Evolutionary conservation across 2,329 filamentous ascomycete genomes (phyloP).

Genomic region (Blastomyces gilchristii): DNA sequence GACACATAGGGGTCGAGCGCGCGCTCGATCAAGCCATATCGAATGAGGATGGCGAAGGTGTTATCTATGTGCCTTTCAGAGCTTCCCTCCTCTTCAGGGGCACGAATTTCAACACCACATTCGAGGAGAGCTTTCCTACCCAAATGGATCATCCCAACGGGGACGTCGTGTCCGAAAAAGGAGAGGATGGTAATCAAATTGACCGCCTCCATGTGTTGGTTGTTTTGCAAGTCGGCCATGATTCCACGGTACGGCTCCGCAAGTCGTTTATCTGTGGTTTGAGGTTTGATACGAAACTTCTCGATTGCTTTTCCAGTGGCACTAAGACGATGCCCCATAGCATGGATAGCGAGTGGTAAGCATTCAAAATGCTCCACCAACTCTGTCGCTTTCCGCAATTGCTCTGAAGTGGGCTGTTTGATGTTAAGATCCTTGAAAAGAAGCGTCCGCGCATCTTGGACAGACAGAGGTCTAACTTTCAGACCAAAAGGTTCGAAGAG

Average conservation of each 20-base stretch:
- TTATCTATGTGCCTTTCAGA: conserved; percentile 34
- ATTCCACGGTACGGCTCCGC: conserved; percentile 40
- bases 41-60: conserved; percentile 37
- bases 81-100: conserved; percentile 19
- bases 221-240: conserved; percentile 36
- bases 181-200: conserved; percentile 56
- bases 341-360: conserved; percentile 58
- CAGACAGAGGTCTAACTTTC: conserved; percentile 45
- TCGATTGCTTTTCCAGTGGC: conserved; percentile 52
- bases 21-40: conserved; percentile 38
- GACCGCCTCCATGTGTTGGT: conserved; percentile 43
- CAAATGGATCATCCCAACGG: conserved; percentile 54
- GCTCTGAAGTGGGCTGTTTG: conserved; percentile 45
- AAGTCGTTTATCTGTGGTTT: conserved; percentile 46
- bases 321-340: conserved; percentile 52
- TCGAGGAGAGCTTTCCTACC: conserved; percentile 33
- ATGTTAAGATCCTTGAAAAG: conserved; percentile 55
- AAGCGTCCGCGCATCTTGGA: conserved; percentile 49
- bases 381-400: conserved; percentile 49
- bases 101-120: conserved; percentile 21
- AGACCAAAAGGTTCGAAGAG: conserved; percentile 52
- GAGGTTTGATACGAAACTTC: conserved; percentile 47
- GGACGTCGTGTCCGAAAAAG: conserved; percentile 56
- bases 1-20: conserved; percentile 26
- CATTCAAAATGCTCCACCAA: conserved; percentile 54